Evolutionary conservation across 768 basidiomycete genomes (phyloP).

Genomic region (Inosperma sp.): DNA sequence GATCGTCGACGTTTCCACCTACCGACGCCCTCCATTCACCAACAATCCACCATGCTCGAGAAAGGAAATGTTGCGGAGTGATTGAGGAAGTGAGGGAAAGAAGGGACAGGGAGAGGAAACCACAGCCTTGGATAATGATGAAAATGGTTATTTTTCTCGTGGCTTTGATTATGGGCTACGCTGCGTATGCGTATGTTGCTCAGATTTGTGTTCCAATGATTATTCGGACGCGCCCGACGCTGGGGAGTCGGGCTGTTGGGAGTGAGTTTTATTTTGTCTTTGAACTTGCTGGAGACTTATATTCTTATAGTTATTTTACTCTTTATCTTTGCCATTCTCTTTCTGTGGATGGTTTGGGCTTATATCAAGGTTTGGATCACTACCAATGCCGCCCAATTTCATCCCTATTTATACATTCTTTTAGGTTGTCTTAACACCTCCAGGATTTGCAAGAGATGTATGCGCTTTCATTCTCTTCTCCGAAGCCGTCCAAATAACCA

Average conservation of each 20-base stretch:
- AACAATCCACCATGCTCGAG: not conserved
- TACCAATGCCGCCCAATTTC: not conserved
- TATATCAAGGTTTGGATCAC: constrained; percentile 57
- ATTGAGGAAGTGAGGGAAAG: constrained; percentile 26
- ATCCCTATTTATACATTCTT: constrained; percentile 3
- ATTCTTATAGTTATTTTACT: constrained; percentile 58
- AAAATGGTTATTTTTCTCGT: constrained; percentile 65
- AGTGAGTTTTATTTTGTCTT: constrained; percentile 47
- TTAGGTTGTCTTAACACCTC: constrained; percentile 61
- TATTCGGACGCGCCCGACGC: constrained; percentile 32
- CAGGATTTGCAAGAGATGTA: constrained; percentile 67
- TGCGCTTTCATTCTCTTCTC: constrained; percentile 19
- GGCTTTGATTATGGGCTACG: constrained; percentile 57
- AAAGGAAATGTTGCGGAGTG: not conserved
- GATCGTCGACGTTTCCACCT: too few species aligned
- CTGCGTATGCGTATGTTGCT: constrained; percentile 74
- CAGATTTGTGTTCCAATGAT: constrained; percentile 71
- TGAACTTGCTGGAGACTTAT: not conserved
- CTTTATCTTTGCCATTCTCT: constrained; percentile 56
- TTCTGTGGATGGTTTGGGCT: constrained; percentile 72
- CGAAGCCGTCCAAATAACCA: not conserved
- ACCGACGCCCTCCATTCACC: too few species aligned
- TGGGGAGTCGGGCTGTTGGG: constrained; percentile 51
- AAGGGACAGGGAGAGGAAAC: constrained; percentile 38
- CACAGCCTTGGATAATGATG: constrained; percentile 70